These are phyloP conservation scores for Ilex paraguariensis DNA, from an alignment of 305 asterid species.

Conservation along the genomic window DNA sequence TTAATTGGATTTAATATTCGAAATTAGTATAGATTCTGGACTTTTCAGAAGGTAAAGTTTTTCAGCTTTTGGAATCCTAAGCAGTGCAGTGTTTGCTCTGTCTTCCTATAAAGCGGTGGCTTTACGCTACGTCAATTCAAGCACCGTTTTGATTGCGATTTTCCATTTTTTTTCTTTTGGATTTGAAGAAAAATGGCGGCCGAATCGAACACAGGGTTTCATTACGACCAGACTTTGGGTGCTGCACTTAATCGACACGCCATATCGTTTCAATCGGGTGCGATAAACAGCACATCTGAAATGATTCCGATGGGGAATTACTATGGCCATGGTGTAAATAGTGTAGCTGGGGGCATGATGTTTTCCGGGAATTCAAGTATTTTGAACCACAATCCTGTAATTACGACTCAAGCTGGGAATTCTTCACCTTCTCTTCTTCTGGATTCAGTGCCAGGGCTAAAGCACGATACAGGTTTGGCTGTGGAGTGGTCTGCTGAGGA, in stretches of 20 bases:
- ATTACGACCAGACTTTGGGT: conserved; percentile 1
- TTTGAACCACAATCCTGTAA: conserved; percentile 12
- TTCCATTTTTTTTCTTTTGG: background rate
- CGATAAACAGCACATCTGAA: conserved; percentile 14
- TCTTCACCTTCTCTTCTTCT: conserved; percentile 35
- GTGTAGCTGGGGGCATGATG: conserved; percentile 21
- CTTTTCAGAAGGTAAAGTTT: background rate
- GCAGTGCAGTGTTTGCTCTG: background rate
- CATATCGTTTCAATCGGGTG: conserved; percentile 25
- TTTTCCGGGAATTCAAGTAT: conserved; percentile 22
- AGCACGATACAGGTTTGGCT: conserved; percentile 69
- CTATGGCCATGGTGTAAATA: conserved; percentile 11
- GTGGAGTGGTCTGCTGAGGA: conserved; percentile 82
- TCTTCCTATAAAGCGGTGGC: background rate
- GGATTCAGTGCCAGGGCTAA: conserved; percentile 68
- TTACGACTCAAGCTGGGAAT: conserved; percentile 19
- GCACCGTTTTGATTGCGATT: background rate
- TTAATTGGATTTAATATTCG: background rate
- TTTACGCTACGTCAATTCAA: conserved; percentile 9
- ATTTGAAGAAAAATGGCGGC: conserved; percentile 17
- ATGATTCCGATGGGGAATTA: conserved; percentile 19
- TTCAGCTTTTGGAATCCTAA: background rate
- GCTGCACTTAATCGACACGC: conserved; percentile 5
- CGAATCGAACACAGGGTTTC: conserved; percentile 23
- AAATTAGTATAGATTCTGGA: conserved; percentile 1